Evolutionary conservation across 257 asterid species (phyloP).

Genomic region (Rauvolfia tetraphylla): DNA sequence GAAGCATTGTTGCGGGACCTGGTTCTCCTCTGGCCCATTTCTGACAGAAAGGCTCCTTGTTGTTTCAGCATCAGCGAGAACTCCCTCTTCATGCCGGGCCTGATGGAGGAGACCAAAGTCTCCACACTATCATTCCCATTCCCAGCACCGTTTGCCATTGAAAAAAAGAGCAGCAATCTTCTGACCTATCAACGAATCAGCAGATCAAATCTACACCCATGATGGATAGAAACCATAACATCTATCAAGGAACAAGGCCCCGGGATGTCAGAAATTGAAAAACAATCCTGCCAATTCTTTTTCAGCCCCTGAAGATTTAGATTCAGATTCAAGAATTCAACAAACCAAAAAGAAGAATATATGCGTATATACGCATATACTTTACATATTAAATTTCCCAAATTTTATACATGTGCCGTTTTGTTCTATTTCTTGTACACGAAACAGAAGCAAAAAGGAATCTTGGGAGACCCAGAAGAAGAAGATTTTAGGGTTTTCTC

Average conservation of each 20-base stretch:
- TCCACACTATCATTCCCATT: constrained; percentile 51
- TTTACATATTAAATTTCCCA: not conserved
- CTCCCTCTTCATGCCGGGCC: constrained; percentile 87
- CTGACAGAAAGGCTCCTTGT: constrained; percentile 47
- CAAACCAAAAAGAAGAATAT: not conserved
- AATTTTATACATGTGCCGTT: not conserved
- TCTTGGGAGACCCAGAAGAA: not conserved
- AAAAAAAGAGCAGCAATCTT: not conserved
- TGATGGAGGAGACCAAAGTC: constrained; percentile 51
- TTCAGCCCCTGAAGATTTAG: not conserved
- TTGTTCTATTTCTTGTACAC: not conserved
- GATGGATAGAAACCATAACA: not conserved
- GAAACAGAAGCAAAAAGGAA: not conserved
- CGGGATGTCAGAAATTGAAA: not conserved
- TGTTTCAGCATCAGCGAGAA: constrained; percentile 71
- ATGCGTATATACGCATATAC: not conserved
- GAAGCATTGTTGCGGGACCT: constrained; percentile 50
- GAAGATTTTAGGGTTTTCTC: constrained; percentile 9
- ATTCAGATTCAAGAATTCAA: not conserved
- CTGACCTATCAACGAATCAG: constrained; percentile 12
- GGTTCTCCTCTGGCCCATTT: constrained; percentile 56
- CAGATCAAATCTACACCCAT: constrained; percentile 10
- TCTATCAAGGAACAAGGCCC: not conserved
- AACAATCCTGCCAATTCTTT: not conserved
- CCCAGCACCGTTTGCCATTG: constrained; percentile 19